Conservation (phyloP, 1,284 basidiomycete genomes). For the Hymenochaete sp. region DNA sequence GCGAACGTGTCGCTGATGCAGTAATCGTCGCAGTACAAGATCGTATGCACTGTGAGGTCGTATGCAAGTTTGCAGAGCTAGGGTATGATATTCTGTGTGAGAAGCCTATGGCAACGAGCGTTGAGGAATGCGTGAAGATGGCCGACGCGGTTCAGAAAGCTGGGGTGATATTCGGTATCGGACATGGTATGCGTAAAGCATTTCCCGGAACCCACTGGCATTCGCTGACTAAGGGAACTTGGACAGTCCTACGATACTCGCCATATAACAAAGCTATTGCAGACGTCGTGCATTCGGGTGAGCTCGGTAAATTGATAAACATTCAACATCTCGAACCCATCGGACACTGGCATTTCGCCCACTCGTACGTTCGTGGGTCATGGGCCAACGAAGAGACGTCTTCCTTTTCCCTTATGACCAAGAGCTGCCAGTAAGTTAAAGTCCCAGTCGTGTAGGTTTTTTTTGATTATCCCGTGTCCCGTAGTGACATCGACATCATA, state of each 20-base stretch:
- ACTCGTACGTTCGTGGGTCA: slow-evolving; percentile 77
- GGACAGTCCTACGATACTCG: slow-evolving; percentile 75
- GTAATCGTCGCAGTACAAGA: slow-evolving; percentile 74
- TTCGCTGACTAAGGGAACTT: neutral
- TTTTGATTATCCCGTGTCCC: neutral
- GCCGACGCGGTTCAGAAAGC: slow-evolving; percentile 59
- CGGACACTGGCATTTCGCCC: slow-evolving; percentile 77
- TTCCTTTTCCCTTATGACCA: slow-evolving; percentile 79
- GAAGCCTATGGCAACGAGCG: slow-evolving; percentile 79
- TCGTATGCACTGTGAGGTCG: slow-evolving; percentile 65
- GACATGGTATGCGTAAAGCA: slow-evolving; percentile 49
- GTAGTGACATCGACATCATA: slow-evolving; percentile 75
- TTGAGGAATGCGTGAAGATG: slow-evolving; percentile 69
- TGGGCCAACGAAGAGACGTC: slow-evolving; percentile 65
- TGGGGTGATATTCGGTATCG: slow-evolving; percentile 73
- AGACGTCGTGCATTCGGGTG: slow-evolving; percentile 59
- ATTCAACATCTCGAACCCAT: slow-evolving; percentile 71
- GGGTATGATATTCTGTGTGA: slow-evolving; percentile 85
- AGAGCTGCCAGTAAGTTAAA: slow-evolving; percentile 68
- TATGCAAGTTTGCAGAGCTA: slow-evolving; percentile 63
- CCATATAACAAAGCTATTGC: slow-evolving; percentile 69
- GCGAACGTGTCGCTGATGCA: slow-evolving; percentile 69
- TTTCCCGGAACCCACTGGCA: neutral
- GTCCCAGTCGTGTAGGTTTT: neutral
- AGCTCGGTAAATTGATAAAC: slow-evolving; percentile 71